Base-by-base conservation (phyloP, 148 eudicot genomes). In the Dianthus caryophyllus region DNA sequence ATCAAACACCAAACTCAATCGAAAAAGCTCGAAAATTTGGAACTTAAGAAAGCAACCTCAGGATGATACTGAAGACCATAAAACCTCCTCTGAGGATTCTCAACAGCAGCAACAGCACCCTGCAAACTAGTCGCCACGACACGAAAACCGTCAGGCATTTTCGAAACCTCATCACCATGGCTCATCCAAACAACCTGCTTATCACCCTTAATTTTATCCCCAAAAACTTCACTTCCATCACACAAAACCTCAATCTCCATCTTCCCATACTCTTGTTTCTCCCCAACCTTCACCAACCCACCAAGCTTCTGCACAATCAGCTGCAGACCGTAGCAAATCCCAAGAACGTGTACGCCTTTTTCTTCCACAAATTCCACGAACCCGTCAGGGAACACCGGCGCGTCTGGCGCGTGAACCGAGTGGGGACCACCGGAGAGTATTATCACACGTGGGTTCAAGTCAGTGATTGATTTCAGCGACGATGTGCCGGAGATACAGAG, bases 391-490 rank as follows among this genome's bases (percentile, higher is more conserved):
- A 94, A 88, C 2, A 75, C 70, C 21, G 98, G 97, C 44, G 97
- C 92, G 77, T 83, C 27, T 15, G 80, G 79, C 50, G 87, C 81
- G 80, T 94, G 98, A 43, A 90, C 97, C 1, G 96, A 88, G 77
- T 94, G 96, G 49, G 98, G 98, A 1, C 98, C 98, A 7, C 98
- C 97, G 51, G 98, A 94, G 62, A 94, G 97, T 75, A 90, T 88
- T 65, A 94, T 90, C 20, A 82, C 98, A 29, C 81, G 73, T 26
- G 98, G 97, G 82, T 84, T 75, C 0, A 86, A 30, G 27, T 88
- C 90, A 38, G 82, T 41, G 74, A 94, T 94, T 78, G 97, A 6
- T 77, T 84, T 70, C 61, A 94, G 84, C 0, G 88, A n/a, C 48
- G 97, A 90, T 0, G 98, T 94, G 79, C 98, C 98, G 41, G 94